Evolutionary conservation across 164 flowering plant genomes (phyloP).

Genomic region (Sedum album): DNA sequence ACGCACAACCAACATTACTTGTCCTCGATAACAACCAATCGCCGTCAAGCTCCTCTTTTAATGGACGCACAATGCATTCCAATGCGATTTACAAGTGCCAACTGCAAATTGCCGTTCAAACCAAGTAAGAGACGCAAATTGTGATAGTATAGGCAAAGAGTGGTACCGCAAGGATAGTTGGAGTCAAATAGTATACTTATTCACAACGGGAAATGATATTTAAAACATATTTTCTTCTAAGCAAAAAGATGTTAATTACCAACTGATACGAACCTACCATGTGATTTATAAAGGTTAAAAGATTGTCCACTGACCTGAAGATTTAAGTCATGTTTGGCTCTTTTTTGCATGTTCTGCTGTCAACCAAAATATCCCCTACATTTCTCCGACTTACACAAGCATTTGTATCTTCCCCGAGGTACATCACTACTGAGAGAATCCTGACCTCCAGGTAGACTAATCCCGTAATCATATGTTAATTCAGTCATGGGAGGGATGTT

Average conservation of each 20-base stretch:
- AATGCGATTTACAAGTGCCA: too few species aligned
- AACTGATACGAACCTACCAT: neutral
- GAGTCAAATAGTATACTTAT: neutral
- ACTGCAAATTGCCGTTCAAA: too few species aligned
- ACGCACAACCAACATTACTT: too few species aligned
- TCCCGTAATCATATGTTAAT: conserved; percentile 64
- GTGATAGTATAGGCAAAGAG: too few species aligned
- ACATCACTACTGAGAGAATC: conserved; percentile 6
- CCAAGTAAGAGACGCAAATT: too few species aligned
- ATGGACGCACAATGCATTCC: too few species aligned
- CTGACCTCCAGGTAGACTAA: conserved; percentile 11
- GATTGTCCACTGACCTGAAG: neutral
- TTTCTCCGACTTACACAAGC: conserved; percentile 20
- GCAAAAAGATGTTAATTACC: neutral
- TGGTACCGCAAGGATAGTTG: neutral
- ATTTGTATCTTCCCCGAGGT: conserved; percentile 13
- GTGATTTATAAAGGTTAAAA: neutral
- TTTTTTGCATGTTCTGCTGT: neutral
- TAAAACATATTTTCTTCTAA: neutral
- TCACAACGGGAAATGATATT: neutral
- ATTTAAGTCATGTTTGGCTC: neutral
- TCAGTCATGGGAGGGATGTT: conserved; percentile 79
- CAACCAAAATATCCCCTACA: conserved; percentile 20
- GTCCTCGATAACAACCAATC: too few species aligned
- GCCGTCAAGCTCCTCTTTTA: too few species aligned